Conservation (phyloP, 371 early-diverging fungal species). For the Mucor racemosus region DNA sequence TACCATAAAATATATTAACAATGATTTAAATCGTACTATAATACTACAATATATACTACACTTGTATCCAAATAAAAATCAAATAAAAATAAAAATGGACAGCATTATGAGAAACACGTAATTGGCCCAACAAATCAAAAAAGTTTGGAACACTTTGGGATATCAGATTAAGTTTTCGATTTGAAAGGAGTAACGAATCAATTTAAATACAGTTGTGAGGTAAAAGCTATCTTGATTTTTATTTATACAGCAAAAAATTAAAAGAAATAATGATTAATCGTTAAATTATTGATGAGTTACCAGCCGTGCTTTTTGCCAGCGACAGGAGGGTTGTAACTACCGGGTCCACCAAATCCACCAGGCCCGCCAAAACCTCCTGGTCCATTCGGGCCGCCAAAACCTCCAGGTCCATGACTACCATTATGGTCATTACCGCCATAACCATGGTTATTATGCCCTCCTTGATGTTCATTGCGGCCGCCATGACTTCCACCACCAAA, state of each 20-base stretch:
- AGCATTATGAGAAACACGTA: no score
- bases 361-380: slow-evolving; percentile 6
- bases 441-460: neutral
- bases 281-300: neutral
- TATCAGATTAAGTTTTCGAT: no score
- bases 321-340: slow-evolving; percentile 2
- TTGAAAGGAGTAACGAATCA: no score
- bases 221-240: no score
- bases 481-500: neutral
- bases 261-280: neutral
- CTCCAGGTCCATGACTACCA: neutral
- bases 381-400: neutral
- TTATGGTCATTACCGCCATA: neutral
- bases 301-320: neutral
- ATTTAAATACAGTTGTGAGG: no score
- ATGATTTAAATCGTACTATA: no score
- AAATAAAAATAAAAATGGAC: no score
- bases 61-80: no score
- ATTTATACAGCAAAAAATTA: neutral
- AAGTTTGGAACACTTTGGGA: no score
- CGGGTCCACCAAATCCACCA: neutral
- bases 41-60: no score
- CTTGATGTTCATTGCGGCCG: neutral
- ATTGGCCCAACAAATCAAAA: no score
- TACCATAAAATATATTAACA: no score